Conservation (phyloP, 2,329 filamentous ascomycete genomes). For the Fusarium sp. region DNA sequence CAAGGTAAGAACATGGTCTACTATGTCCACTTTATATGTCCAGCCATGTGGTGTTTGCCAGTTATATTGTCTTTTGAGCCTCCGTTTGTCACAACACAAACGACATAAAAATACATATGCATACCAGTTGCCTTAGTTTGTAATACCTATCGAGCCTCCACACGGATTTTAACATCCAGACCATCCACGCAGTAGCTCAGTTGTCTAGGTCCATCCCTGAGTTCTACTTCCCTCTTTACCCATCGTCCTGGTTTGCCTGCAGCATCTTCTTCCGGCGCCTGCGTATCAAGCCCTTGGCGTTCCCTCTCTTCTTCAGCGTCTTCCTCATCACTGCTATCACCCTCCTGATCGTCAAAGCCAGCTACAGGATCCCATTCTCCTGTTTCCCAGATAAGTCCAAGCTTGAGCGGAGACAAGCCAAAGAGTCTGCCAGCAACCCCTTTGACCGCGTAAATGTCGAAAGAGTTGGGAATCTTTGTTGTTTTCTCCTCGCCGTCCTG, state of each 20-base stretch:
- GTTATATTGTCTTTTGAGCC: neutral
- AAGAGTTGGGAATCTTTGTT: slow-evolving; percentile 76
- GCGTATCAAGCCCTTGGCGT: slow-evolving; percentile 32
- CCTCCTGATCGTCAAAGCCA: slow-evolving; percentile 70
- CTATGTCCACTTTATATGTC: slow-evolving; percentile 11
- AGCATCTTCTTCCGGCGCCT: slow-evolving; percentile 45
- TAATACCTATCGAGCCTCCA: slow-evolving; percentile 64
- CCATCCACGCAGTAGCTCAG: slow-evolving; percentile 88
- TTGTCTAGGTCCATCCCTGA: slow-evolving; percentile 82
- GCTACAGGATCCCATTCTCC: slow-evolving; percentile 88
- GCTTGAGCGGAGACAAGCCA: slow-evolving; percentile 69
- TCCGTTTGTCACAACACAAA: slow-evolving; percentile 26
- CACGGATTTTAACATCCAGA: slow-evolving; percentile 75
- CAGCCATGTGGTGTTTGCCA: slow-evolving; percentile 7
- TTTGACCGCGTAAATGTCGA: slow-evolving; percentile 85
- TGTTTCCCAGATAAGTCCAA: slow-evolving; percentile 86
- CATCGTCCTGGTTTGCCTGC: slow-evolving; percentile 66
- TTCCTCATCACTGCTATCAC: slow-evolving; percentile 66
- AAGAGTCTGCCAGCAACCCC: slow-evolving; percentile 82
- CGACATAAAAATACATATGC: slow-evolving; percentile 10
- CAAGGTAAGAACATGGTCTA: neutral
- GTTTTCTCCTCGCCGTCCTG: slow-evolving; percentile 47
- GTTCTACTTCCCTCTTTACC: slow-evolving; percentile 82
- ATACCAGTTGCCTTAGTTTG: slow-evolving; percentile 5
- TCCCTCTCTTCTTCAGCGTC: slow-evolving; percentile 55